Conservation (phyloP, 2,329 filamentous ascomycete species). For the Aaosphaeria arxii region DNA sequence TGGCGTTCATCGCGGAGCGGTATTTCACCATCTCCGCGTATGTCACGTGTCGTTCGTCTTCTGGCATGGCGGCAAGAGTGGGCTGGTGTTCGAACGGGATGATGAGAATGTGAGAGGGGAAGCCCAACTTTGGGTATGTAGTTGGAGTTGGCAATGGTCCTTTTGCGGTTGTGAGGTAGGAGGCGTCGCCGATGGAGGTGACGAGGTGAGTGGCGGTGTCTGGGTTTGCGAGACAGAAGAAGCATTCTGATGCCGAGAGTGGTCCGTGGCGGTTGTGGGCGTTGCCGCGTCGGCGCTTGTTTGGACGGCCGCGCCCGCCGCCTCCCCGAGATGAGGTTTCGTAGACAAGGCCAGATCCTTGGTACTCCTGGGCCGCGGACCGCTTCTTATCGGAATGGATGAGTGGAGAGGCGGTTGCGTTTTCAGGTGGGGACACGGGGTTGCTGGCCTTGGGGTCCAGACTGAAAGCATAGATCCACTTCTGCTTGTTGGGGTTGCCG, state of each 20-base stretch:
- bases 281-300: slow-evolving; percentile 38
- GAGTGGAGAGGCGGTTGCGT: slow-evolving; percentile 76
- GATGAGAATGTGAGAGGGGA: slow-evolving; percentile 85
- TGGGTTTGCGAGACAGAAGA: slow-evolving; percentile 91
- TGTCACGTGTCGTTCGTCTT: slow-evolving; percentile 57
- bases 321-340: slow-evolving; percentile 36
- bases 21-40: slow-evolving; percentile 82
- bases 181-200: slow-evolving; percentile 80
- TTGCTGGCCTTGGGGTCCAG: slow-evolving; percentile 63
- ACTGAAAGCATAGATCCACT: slow-evolving; percentile 68
- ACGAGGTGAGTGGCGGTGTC: slow-evolving; percentile 84
- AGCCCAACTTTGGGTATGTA: slow-evolving; percentile 70
- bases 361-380: slow-evolving; percentile 31
- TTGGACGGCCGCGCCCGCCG: slow-evolving; percentile 12
- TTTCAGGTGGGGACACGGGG: slow-evolving; percentile 60
- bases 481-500: slow-evolving; percentile 73
- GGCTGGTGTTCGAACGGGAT: slow-evolving; percentile 82
- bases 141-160: slow-evolving; percentile 73
- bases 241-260: slow-evolving; percentile 69
- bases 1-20: slow-evolving; percentile 70
- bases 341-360: slow-evolving; percentile 35
- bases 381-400: slow-evolving; percentile 59
- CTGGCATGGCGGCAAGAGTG: slow-evolving; percentile 66
- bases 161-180: slow-evolving; percentile 88
- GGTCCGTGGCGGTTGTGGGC: slow-evolving; percentile 21